Base-by-base conservation (phyloP, 2,329 filamentous ascomycete genomes). In the Fusarium phyllophilum region DNA sequence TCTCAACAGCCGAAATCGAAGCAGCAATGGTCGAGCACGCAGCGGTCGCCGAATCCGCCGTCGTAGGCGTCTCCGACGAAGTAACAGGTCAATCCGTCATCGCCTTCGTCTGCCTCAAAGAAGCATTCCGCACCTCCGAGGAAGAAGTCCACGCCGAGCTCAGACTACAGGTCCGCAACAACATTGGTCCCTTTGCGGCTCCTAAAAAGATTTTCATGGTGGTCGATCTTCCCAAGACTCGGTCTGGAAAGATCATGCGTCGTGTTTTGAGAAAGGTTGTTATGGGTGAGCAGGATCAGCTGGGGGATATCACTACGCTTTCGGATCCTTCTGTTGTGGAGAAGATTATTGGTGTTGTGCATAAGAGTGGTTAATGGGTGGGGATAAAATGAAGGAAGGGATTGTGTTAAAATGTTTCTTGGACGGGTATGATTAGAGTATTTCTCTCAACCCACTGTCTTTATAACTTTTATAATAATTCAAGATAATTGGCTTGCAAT, bases 1-100 rank as follows among this genome's bases (percentile, higher is more conserved):
- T 98, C 73, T 97, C 95, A n/a, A 98, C 96, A 5, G 95, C 95
- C 24, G 95, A 98, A 84, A 98, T 98, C 76, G 96, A 98, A 84
- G 95, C 95, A 14, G 95, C 95, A 12, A 90, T 98, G 63, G 91
- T 98, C 72, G 95, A 97, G 86, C 94, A 97, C 82, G 86, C 90
- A 74, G 86, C 91, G 8, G 94, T 98, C 62, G 95, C 94, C 56
- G 95, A 98, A 85, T 93, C 95, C 5, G 95, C 95, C 18, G 96
- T 97, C 2, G 95, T 98, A 39, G 95, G 95, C 76, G 91, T 97
- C 74, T 84, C 90, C 62, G 95, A 98, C 81, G 95, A 97, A 82
- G 88, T 98, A 62, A 97, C 95, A 2, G 95, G 95, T 67, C 95
- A 98, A 85, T 93, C 95, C 1, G 94, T 97, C 81, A 96, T 97